These are phyloP conservation scores for Chlorociboria aeruginascens DNA, from an alignment of 495 filamentous ascomycete species.

Conservation along the genomic window DNA sequence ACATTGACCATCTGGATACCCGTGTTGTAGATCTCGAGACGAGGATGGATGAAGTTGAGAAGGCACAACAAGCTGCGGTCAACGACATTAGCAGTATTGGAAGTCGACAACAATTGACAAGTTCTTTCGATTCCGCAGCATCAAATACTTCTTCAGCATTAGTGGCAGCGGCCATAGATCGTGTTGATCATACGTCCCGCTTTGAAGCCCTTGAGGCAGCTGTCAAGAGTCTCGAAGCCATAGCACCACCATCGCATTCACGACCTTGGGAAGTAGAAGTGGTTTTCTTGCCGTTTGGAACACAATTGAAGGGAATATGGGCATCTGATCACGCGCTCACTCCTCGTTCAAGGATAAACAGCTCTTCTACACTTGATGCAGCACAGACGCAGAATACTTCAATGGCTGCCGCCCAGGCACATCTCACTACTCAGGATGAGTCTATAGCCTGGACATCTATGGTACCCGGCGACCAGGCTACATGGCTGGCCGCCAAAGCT, in stretches of 20 bases:
- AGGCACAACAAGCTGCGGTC: constrained; percentile 24
- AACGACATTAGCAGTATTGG: constrained; percentile 33
- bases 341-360: constrained; percentile 28
- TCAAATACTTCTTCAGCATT: constrained; percentile 32
- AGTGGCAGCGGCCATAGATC: constrained; percentile 12
- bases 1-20: constrained; percentile 43
- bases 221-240: constrained; percentile 40
- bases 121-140: constrained; percentile 25
- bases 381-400: constrained; percentile 38
- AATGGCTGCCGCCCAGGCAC: constrained; percentile 28
- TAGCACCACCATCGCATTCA: constrained; percentile 38
- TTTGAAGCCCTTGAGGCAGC: constrained; percentile 44
- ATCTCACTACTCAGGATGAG: constrained; percentile 21
- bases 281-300: constrained; percentile 52
- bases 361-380: constrained; percentile 39
- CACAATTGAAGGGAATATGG: constrained; percentile 48
- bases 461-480: constrained; percentile 21
- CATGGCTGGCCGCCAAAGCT: constrained; percentile 35
- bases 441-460: constrained; percentile 33
- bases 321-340: constrained; percentile 34
- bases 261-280: constrained; percentile 61
- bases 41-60: constrained; percentile 48
- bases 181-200: constrained; percentile 29
- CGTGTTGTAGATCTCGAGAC: constrained; percentile 49
- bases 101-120: constrained; percentile 19